These are phyloP conservation scores for Aspergillus sp. DNA, from an alignment of 2,329 filamentous ascomycete species.

Conservation along the genomic window DNA sequence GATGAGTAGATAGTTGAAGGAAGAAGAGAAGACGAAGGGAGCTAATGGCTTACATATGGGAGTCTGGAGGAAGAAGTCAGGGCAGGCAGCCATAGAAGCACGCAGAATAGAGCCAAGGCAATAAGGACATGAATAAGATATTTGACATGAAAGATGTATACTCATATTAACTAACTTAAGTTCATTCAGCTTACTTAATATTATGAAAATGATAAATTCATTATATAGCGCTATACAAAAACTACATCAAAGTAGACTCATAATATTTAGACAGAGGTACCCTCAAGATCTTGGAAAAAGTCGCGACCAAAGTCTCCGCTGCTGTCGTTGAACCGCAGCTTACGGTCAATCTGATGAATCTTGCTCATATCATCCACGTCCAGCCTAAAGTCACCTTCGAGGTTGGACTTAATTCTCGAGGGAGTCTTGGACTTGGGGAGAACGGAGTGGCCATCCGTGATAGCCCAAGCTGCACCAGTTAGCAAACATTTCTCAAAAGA, in stretches of 20 bases:
- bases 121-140: background rate
- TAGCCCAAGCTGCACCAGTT: slow-evolving; percentile 43
- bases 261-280: slow-evolving; percentile 30
- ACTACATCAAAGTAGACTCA: too few relatives aligned
- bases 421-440: slow-evolving; percentile 49
- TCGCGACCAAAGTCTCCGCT: slow-evolving; percentile 50
- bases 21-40: too few relatives aligned
- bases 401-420: slow-evolving; percentile 36
- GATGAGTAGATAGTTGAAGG: too few relatives aligned
- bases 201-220: too few relatives aligned
- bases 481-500: background rate
- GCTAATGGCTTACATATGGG: too few relatives aligned
- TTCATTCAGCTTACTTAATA: too few relatives aligned
- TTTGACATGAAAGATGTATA: too few relatives aligned
- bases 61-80: too few relatives aligned
- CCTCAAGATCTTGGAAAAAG: slow-evolving; percentile 55
- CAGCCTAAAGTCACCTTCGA: slow-evolving; percentile 53
- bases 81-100: too few relatives aligned
- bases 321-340: slow-evolving; percentile 57
- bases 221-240: too few relatives aligned
- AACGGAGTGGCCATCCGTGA: slow-evolving; percentile 46
- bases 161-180: too few relatives aligned
- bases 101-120: too few relatives aligned
- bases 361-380: slow-evolving; percentile 51
- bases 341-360: slow-evolving; percentile 52